These are phyloP conservation scores for Penicillium sp. DNA, from an alignment of 2,329 filamentous ascomycete species.

Conservation along the genomic window DNA sequence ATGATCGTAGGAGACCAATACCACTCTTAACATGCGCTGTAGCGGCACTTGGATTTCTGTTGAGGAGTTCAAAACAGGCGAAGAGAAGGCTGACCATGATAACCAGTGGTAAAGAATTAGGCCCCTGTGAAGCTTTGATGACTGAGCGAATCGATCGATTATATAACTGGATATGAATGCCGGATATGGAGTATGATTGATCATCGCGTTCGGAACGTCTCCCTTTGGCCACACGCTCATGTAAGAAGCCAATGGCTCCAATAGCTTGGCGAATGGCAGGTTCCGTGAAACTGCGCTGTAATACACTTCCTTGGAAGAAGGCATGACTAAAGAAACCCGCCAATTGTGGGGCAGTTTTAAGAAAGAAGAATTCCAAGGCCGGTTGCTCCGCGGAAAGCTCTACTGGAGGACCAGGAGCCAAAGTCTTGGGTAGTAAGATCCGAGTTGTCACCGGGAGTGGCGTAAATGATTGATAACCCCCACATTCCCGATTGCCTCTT, in stretches of 20 bases:
- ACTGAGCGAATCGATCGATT: slow-evolving; percentile 18
- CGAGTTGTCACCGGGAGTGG: not conserved
- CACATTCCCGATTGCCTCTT: slow-evolving; percentile 12
- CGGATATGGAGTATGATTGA: not conserved
- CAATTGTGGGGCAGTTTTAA: slow-evolving; percentile 65
- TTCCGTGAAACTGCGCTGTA: slow-evolving; percentile 67
- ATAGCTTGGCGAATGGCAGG: slow-evolving; percentile 67
- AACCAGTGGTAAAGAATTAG: slow-evolving; percentile 49
- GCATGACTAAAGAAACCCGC: slow-evolving; percentile 69
- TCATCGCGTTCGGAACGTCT: too few relatives aligned
- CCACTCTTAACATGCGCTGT: slow-evolving; percentile 20
- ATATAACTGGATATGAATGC: slow-evolving; percentile 20
- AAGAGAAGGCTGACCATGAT: slow-evolving; percentile 66
- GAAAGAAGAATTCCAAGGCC: slow-evolving; percentile 48
- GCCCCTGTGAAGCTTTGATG: slow-evolving; percentile 46
- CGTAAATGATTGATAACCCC: slow-evolving; percentile 10
- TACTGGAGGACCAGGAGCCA: slow-evolving; percentile 8
- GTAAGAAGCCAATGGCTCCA: slow-evolving; percentile 67
- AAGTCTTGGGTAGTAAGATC: not conserved
- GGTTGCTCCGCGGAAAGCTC: slow-evolving; percentile 9
- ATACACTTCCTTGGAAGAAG: slow-evolving; percentile 67
- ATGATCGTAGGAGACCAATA: slow-evolving; percentile 20
- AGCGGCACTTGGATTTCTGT: slow-evolving; percentile 33
- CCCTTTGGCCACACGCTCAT: slow-evolving; percentile 57
- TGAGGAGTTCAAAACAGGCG: slow-evolving; percentile 62